phyloP scores from a whole-genome alignment of 495 filamentous ascomycete species.

The Xylaria telfairii region DNA sequence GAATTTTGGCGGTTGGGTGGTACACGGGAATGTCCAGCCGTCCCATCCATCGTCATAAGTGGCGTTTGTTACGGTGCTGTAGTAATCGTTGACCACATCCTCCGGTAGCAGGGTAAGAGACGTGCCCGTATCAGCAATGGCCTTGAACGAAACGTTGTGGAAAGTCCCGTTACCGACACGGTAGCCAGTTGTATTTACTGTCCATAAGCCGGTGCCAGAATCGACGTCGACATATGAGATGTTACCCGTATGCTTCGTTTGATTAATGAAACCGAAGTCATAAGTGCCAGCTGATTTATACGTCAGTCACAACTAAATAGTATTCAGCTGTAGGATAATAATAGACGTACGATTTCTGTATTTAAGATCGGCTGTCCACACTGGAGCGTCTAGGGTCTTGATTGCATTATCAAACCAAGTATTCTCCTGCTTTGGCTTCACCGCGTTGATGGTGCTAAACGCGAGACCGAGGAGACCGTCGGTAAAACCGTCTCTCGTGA shows the following conservation, averaged over 20 bases:
- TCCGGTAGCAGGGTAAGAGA: constrained; percentile 68
- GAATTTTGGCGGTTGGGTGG: constrained; percentile 63
- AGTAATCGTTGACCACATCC: constrained; percentile 65
- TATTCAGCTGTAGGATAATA: not conserved
- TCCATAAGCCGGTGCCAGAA: constrained; percentile 70
- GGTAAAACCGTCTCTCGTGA: constrained; percentile 62
- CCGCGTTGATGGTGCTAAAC: constrained; percentile 74
- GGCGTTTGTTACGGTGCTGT: constrained; percentile 60
- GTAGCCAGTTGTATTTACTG: constrained; percentile 67
- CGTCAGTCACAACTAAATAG: constrained; percentile 13
- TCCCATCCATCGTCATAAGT: constrained; percentile 50
- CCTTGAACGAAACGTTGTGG: constrained; percentile 44
- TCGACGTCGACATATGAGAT: constrained; percentile 67
- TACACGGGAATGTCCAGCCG: constrained; percentile 70
- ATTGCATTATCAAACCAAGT: constrained; percentile 78
- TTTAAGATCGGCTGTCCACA: constrained; percentile 74
- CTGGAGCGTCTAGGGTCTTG: constrained; percentile 56
- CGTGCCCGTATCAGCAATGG: constrained; percentile 71
- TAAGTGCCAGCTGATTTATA: constrained; percentile 60
- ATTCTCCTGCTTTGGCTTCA: constrained; percentile 61
- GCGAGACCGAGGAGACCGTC: constrained; percentile 76
- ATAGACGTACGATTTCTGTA: constrained; percentile 49
- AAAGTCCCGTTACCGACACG: constrained; percentile 55
- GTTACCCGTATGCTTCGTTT: constrained; percentile 63
- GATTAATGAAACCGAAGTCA: constrained; percentile 74